A percentile compares a stretch with the other conserved stretches of the same genome.
phyloP scores from a whole-genome alignment of 768 basidiomycete genomes.

The Pleurotus djamor region DNA sequence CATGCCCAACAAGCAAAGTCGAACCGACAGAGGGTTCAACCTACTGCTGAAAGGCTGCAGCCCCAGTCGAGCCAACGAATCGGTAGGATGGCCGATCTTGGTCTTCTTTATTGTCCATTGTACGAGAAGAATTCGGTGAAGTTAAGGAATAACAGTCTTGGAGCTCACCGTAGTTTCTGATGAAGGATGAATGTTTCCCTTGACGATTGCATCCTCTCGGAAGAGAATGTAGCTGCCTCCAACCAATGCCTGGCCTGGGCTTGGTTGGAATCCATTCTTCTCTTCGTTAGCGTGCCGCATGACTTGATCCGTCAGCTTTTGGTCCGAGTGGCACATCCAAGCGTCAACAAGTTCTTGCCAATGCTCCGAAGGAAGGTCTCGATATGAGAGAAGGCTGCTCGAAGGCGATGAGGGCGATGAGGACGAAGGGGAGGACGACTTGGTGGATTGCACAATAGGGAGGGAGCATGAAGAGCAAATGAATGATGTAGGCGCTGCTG shows the following conservation, averaged over 20 bases:
- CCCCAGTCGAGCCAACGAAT: conserved; percentile 22
- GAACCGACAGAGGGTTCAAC: conserved; percentile 65
- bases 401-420: conserved; percentile 18
- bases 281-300: conserved; percentile 41
- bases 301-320: conserved; percentile 73
- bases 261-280: conserved; percentile 78
- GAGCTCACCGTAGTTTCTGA: conserved; percentile 56
- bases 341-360: conserved; percentile 98
- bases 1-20: conserved; percentile 11
- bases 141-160: conserved; percentile 5
- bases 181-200: conserved; percentile 47
- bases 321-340: conserved; percentile 97
- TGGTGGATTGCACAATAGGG: conserved; percentile 54
- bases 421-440: neutral
- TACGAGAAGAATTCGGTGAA: conserved; percentile 8
- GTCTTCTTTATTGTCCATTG: conserved; percentile 89
- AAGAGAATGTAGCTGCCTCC: conserved; percentile 90
- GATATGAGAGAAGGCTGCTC: conserved; percentile 46
- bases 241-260: conserved; percentile 68
- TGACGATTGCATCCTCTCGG: conserved; percentile 53
- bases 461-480: conserved; percentile 80
- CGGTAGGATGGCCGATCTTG: conserved; percentile 72
- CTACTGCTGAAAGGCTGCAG: neutral
- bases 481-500: conserved; percentile 60
- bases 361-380: conserved; percentile 92